Base-by-base conservation (phyloP, 2,329 filamentous ascomycete genomes). In the Cordyceps farinosa region DNA sequence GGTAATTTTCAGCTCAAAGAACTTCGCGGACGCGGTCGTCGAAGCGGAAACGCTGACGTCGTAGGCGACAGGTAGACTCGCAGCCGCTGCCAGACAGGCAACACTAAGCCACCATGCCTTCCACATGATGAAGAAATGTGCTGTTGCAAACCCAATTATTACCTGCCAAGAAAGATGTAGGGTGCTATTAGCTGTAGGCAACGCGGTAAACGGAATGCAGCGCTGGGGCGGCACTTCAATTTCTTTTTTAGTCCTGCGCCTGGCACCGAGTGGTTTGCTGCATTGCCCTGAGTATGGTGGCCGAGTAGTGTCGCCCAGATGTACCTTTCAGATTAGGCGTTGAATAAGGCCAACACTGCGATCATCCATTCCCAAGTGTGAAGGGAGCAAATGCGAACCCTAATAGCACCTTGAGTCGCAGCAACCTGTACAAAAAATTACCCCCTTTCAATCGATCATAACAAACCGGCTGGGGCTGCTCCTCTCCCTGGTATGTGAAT, bases 1-100 rank as follows among this genome's bases (percentile, higher is more conserved):
- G 5, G 77, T 77, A 34, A 77, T 47, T 3, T 62, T 66, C 1
- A 76, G 66, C 30, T 71, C 68, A 44, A 73, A 76, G 6, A 66
- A 62, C 48, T 66, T 70, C 22, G 11, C 17, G 15, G 13, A 7
- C 13, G 34, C 27, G 38, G 6, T 3, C 27, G 15, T 22, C 2
- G 17, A 50, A 11, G 9, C 9, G 8, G 56, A 42, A 4, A 8
- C 27, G n/a, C 13, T 29, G 47, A 17, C 44, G 7, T 58, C 34
- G 3, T 8, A 11, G 10, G 29, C 11, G 22, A 30, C 13, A 11
- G 54, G 17, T 17, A 42, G 2, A 8, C 13, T 27, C 5, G 8
- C n/a, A 17, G 47, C 56, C 27, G 27, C 34, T n/a, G 45, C 56
- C 45, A 59, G 22, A 32, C 5, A 34, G 34, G 32, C 56, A 10